Percentiles rank a stretch among this genome's conserved stretches.
phyloP scores from a whole-genome alignment of 2,329 filamentous ascomycete species.

The Hymenoscyphus fructigenus region DNA sequence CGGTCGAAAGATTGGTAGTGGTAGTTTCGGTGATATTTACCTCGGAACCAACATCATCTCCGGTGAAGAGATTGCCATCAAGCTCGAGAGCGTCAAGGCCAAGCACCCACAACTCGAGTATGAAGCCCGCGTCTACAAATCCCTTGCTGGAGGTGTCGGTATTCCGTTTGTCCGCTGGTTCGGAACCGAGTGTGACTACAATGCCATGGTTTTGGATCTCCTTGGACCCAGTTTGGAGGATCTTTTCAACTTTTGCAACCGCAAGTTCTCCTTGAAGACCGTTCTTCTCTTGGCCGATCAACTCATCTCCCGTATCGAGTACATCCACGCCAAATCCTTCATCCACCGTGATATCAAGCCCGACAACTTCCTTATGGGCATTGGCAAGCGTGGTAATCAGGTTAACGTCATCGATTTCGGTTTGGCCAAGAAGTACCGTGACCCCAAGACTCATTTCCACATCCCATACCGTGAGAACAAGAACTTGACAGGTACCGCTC shows the following conservation, averaged over 20 bases:
- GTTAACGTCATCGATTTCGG: slow-evolving; percentile 99
- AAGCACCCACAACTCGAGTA: slow-evolving; percentile 99
- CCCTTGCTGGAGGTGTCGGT: slow-evolving; percentile 90
- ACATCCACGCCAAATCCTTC: slow-evolving; percentile 99
- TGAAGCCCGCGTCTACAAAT: slow-evolving; percentile 91
- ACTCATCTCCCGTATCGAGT: slow-evolving; percentile 98
- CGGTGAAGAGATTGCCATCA: slow-evolving; percentile 98
- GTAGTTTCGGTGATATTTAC: slow-evolving; percentile 98
- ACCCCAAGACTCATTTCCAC: slow-evolving; percentile 99
- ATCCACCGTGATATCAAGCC: slow-evolving; percentile 99
- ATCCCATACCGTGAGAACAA: slow-evolving; percentile 99
- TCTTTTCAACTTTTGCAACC: slow-evolving; percentile 99
- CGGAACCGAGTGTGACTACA: slow-evolving; percentile 99
- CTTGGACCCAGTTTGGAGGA: slow-evolving; percentile 95
- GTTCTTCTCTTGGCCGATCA: slow-evolving; percentile 95
- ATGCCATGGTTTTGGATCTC: slow-evolving; percentile 98
- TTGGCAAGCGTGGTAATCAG: slow-evolving; percentile 98
- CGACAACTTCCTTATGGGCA: slow-evolving; percentile 99
- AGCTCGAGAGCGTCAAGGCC: slow-evolving; percentile 98
- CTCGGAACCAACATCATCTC: slow-evolving; percentile 99
- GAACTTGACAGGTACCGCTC: slow-evolving; percentile 97
- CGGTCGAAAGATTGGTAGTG: slow-evolving; percentile 97
- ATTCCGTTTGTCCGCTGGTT: slow-evolving; percentile 99
- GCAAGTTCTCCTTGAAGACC: slow-evolving; percentile 98
- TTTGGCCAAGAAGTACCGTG: slow-evolving; percentile 98